These are phyloP conservation scores for Arthrocladium fulminans DNA, from an alignment of 2,329 filamentous ascomycete species.

Conservation along the genomic window DNA sequence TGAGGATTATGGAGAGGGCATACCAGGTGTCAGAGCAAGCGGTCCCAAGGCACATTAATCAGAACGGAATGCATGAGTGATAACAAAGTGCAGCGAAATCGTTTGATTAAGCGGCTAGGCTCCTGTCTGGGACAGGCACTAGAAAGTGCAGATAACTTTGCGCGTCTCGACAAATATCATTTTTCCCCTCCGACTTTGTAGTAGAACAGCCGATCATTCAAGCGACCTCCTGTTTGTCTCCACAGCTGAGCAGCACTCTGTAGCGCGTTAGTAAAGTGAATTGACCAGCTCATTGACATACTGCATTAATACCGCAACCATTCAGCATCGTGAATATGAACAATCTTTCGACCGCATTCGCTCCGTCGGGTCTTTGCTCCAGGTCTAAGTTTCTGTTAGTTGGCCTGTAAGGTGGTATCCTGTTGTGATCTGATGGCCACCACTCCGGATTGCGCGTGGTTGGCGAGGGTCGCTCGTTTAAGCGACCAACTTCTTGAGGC, in stretches of 20 bases:
- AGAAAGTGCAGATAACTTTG: not conserved
- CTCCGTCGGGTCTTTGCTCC: constrained; percentile 34
- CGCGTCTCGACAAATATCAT: constrained; percentile 7
- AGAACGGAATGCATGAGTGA: not conserved
- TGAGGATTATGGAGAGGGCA: constrained; percentile 17
- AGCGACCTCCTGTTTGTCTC: constrained; percentile 41
- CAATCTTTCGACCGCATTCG: constrained; percentile 35
- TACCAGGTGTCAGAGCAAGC: constrained; percentile 7
- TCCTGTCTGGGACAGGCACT: not conserved
- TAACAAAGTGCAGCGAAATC: not conserved
- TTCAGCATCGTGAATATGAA: constrained; percentile 46
- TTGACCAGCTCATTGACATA: constrained; percentile 23
- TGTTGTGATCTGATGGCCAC: constrained; percentile 42
- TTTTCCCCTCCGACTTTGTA: constrained; percentile 49
- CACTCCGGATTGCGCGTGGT: constrained; percentile 26
- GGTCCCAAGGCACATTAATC: not conserved
- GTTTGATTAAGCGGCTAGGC: not conserved
- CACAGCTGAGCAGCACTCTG: constrained; percentile 29
- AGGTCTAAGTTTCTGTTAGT: constrained; percentile 37
- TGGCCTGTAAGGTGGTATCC: constrained; percentile 41
- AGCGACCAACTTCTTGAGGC: too few species aligned
- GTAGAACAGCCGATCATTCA: constrained; percentile 42
- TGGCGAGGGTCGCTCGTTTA: not conserved
- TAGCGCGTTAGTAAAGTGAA: not conserved
- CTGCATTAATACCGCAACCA: constrained; percentile 38